Percentiles rank a stretch among this genome's conserved stretches.
phyloP scores from a whole-genome alignment of 495 filamentous ascomycete genomes.

The Penicillium daleae region DNA sequence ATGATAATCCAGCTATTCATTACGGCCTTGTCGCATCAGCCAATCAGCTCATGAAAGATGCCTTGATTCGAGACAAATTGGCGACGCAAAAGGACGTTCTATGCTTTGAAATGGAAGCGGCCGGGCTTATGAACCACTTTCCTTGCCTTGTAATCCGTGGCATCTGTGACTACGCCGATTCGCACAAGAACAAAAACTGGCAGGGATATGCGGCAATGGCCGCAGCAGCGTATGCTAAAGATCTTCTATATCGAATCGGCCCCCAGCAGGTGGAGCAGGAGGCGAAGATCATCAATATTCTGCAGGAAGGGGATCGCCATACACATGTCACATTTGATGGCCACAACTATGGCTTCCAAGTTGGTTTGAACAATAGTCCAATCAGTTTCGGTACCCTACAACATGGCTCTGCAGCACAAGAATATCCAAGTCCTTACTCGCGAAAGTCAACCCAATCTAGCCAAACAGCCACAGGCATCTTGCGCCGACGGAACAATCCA shows the following conservation, averaged over 20 bases:
- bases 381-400: too few species aligned
- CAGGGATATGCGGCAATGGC: not conserved
- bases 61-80: conserved; percentile 29
- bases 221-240: not conserved
- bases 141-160: not conserved
- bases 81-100: conserved; percentile 36
- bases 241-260: not conserved
- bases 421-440: too few species aligned
- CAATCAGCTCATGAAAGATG: conserved; percentile 34
- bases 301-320: too few species aligned
- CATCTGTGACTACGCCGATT: not conserved
- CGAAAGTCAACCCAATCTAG: too few species aligned
- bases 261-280: not conserved
- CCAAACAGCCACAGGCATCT: too few species aligned
- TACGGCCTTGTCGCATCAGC: conserved; percentile 36
- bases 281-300: not conserved
- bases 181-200: not conserved
- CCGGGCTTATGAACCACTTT: not conserved
- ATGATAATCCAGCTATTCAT: conserved; percentile 30
- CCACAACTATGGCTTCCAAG: too few species aligned
- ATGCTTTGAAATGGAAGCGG: conserved; percentile 49
- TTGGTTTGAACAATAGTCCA: too few species aligned
- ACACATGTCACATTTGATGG: too few species aligned
- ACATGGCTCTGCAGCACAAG: too few species aligned
- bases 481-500: too few species aligned